Base-by-base conservation (phyloP, 345 rosid genomes). In the Eutrema yunnanense region DNA sequence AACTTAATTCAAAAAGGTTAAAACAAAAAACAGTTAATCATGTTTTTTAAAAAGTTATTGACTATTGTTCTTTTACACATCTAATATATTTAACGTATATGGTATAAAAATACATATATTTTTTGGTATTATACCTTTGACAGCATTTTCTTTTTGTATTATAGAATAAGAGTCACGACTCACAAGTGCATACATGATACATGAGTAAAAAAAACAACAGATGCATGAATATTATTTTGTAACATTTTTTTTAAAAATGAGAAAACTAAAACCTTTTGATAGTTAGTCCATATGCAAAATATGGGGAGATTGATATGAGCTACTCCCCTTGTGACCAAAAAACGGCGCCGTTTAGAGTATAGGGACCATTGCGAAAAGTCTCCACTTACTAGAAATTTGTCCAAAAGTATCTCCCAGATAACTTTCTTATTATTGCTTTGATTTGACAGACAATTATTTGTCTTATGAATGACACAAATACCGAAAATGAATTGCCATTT, bases 311-410 rank as follows among this genome's bases (percentile, higher is more conserved):
- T 49, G 58, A 14, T 30, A 34, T 5, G 27, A 41, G 44, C 48
- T 47, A 63, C 22, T 43, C 33, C 63, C 49, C 41, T 55, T 10
- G 57, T n/a, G 49, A 34, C 19, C 5, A 64, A 4, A 2, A 73
- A 65, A 73, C 52, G 78, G 78, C 67, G 78, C 78, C 78, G 72
- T 43, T 40, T 0, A 4, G 12, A 8, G 52, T 11, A 57, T 32
- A 46, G 49, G 62, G 58, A 34, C 6, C 40, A 54, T 55, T 47
- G 29, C 49, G 46, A 43, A 61, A 65, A 73, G 30, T 48, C 14
- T 29, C 44, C 66, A 57, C 72, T 73, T 9, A 14, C 3, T 9
- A 0, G 14, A 43, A 62, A 30, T 9, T 19, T 50, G 70, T 26
- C 57, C 41, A 63, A 8, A 13, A n/a, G 22, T 54, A 54, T 53